phyloP scores from a whole-genome alignment of 2,329 filamentous ascomycete species.

The Eurotiales sp. region DNA sequence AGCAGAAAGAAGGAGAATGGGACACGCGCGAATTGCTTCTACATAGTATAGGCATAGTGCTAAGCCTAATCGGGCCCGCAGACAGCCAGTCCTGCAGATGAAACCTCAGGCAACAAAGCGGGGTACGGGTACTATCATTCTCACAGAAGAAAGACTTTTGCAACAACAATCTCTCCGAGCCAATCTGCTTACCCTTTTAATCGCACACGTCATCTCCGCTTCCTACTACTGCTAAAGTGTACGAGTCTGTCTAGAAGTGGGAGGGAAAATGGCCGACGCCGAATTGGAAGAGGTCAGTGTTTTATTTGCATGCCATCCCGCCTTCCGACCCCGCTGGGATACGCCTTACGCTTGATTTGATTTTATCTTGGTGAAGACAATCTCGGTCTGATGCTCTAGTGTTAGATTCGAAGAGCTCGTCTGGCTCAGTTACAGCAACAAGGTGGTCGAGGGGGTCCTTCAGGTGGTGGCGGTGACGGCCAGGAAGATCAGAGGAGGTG shows the following conservation, averaged over 20 bases:
- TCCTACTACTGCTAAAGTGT: neutral
- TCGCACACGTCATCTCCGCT: neutral
- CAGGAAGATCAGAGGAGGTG: constrained; percentile 66
- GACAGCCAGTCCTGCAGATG: no score
- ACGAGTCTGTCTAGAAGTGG: no score
- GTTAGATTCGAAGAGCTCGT: constrained; percentile 82
- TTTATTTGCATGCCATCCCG: no score
- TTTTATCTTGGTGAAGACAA: neutral
- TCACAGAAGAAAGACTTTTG: neutral
- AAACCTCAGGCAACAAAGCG: constrained; percentile 15
- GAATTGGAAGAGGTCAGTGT: constrained; percentile 59
- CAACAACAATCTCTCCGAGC: neutral
- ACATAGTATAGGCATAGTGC: no score
- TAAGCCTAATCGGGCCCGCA: no score
- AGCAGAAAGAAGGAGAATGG: no score
- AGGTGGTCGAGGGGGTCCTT: constrained; percentile 46
- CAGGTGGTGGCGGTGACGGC: constrained; percentile 47
- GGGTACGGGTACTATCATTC: no score
- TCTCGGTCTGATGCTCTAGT: constrained; percentile 8
- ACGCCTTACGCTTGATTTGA: no score
- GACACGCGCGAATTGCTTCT: neutral
- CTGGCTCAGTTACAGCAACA: constrained; percentile 86
- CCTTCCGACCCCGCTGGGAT: no score
- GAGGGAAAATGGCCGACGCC: constrained; percentile 65
- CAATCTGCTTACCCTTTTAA: neutral